phyloP scores from a whole-genome alignment of 495 filamentous ascomycete genomes.

The Aspergillus cristatus region DNA sequence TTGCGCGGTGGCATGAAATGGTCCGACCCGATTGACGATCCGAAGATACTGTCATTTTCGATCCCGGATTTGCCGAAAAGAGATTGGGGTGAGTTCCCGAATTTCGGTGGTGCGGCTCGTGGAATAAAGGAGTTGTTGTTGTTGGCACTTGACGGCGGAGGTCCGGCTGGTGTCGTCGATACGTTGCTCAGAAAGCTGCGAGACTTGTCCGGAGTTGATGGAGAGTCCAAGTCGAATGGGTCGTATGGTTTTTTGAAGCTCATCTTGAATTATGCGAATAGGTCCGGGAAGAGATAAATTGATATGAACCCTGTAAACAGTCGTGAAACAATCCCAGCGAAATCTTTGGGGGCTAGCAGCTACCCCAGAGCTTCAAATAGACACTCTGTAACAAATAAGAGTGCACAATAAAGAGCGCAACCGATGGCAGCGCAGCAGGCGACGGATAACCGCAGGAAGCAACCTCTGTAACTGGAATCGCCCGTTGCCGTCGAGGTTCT shows the following conservation, averaged over 20 bases:
- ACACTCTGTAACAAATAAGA: no score
- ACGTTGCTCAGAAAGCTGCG: constrained; percentile 40
- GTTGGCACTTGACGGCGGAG: constrained; percentile 64
- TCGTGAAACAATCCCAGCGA: background rate
- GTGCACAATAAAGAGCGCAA: no score
- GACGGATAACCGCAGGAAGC: no score
- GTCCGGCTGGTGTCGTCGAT: constrained; percentile 71
- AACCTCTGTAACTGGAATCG: no score
- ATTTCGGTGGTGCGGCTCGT: constrained; percentile 50
- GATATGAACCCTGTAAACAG: background rate
- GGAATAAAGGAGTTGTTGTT: constrained; percentile 69
- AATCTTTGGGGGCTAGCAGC: background rate
- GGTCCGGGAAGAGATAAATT: background rate
- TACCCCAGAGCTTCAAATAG: background rate
- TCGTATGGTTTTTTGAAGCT: constrained; percentile 31
- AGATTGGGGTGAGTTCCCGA: constrained; percentile 20
- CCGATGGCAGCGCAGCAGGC: no score
- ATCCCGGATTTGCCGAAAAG: constrained; percentile 33
- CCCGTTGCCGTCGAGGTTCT: no score
- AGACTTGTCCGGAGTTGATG: constrained; percentile 34
- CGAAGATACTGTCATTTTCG: constrained; percentile 36
- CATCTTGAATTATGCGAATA: constrained; percentile 17
- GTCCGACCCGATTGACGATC: constrained; percentile 31
- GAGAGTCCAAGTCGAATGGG: constrained; percentile 27
- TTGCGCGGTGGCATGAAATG: constrained; percentile 28